Evolutionary conservation across 179 eudicot genomes (phyloP), one percentile per base, ranked within the genome.

Genomic region (Drosera spatulata): DNA sequence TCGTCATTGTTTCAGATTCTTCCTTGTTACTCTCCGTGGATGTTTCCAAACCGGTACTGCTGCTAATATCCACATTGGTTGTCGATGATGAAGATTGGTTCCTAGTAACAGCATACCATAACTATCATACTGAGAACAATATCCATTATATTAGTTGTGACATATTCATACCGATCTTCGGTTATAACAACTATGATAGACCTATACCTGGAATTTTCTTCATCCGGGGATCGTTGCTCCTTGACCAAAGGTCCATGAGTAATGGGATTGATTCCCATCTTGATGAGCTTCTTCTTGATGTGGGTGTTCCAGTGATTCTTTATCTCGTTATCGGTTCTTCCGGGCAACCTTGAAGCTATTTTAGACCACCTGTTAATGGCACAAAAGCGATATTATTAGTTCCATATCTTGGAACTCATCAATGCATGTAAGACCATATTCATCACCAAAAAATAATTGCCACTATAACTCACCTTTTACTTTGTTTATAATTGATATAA

Each of bases 281-380:
- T 90, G 33, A 87, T 60, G 53, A 90, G 97, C 53, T 90, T 90
- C 60, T 90, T 90, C 82, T 90, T 90, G 53, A 90, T 85, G 55
- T 89, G 95, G 12, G 97, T 89, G 57, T 89, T 89, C 97, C 97
- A 89, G 52, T 86, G 95, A 57, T 90, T 90, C 59, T 90, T 90
- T 41, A 90, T 90, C 69, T 90, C 97, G 10, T 90, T 90, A 57
- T 90, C 97, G 0, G 97, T 90, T 40, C 97, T 79, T 63, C 97
- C 97, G 0, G 97, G 89, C 56, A 90, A 75, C 66, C 78, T 79
- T 59, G 95, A 77, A 2, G 97, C 97, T 60, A 90, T 90, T 68
- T 90, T 90, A 13, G 97, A 90, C 97, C 97, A 90, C 69, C 97
- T 90, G 66, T 66, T 42, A 61, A 9, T 48, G 6, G 62, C 42